These are phyloP conservation scores for Vishniacozyma victoriae DNA, from an alignment of 768 basidiomycete species.

Conservation along the genomic window DNA sequence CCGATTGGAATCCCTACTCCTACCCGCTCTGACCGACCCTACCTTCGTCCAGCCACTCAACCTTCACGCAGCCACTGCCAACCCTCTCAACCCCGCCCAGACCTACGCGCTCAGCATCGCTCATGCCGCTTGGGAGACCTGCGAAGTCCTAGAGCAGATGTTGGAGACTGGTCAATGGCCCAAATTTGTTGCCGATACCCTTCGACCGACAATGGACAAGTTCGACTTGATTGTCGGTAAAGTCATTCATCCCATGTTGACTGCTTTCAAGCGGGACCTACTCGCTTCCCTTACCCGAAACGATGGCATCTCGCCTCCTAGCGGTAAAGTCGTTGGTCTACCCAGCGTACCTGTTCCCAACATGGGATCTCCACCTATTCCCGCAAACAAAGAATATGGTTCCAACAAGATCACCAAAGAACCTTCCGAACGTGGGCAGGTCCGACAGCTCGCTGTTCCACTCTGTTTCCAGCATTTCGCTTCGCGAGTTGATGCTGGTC, in stretches of 20 bases:
- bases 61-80: conserved; percentile 27
- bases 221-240: conserved; percentile 44
- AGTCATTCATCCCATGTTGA: conserved; percentile 42
- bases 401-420: conserved; percentile 31
- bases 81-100: conserved; percentile 41
- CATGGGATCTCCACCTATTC: conserved; percentile 7
- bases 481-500: conserved; percentile 34
- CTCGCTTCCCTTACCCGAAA: conserved; percentile 21
- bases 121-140: conserved; percentile 47
- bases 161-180: conserved; percentile 42
- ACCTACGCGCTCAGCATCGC: conserved; percentile 40
- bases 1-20: conserved; percentile 70
- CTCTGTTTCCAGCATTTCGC: conserved; percentile 43
- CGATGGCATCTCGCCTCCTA: conserved; percentile 36
- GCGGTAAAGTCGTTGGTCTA: conserved; percentile 31
- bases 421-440: conserved; percentile 17
- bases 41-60: conserved; percentile 70
- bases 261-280: conserved; percentile 38
- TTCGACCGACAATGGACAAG: conserved; percentile 47
- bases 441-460: conserved; percentile 34
- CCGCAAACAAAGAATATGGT: conserved; percentile 24
- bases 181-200: conserved; percentile 40
- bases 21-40: conserved; percentile 69
- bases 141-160: conserved; percentile 44
- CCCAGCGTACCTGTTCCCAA: conserved; percentile 27